phyloP scores from a whole-genome alignment of 768 basidiomycete genomes.

The Pleurotus salmoneostramineus region DNA sequence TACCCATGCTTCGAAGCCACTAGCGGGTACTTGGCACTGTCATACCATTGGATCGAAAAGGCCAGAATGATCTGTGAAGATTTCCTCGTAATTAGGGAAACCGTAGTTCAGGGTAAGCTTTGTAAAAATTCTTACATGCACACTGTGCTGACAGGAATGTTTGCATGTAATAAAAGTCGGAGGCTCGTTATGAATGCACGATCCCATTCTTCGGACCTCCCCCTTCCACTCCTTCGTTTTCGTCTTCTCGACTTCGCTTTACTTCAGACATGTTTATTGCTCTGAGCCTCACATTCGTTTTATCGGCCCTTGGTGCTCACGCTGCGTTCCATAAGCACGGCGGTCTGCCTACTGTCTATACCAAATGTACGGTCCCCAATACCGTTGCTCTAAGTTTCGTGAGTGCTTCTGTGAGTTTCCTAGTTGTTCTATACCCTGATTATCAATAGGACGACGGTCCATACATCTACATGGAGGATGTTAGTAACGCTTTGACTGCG shows the following conservation, averaged over 20 bases:
- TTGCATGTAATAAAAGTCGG: too few species aligned
- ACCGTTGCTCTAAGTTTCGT: constrained; percentile 32
- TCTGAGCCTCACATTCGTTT: not conserved
- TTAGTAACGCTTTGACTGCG: constrained; percentile 26
- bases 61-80: too few species aligned
- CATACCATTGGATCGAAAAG: too few species aligned
- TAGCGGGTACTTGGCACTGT: too few species aligned
- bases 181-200: too few species aligned
- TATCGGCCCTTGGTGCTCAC: not conserved
- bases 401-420: constrained; percentile 8
- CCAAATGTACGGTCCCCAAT: constrained; percentile 26
- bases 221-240: too few species aligned
- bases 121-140: too few species aligned
- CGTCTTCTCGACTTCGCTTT: not conserved
- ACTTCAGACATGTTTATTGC: constrained; percentile 1
- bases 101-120: too few species aligned
- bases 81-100: too few species aligned
- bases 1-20: too few species aligned
- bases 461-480: constrained; percentile 25
- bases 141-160: too few species aligned
- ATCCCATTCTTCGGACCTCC: too few species aligned
- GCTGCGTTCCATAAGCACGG: not conserved
- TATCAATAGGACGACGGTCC: constrained; percentile 33
- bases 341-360: constrained; percentile 22
- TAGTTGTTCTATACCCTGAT: not conserved